phyloP scores from a whole-genome alignment of 768 basidiomycete species.

The Lenzites betulinus region DNA sequence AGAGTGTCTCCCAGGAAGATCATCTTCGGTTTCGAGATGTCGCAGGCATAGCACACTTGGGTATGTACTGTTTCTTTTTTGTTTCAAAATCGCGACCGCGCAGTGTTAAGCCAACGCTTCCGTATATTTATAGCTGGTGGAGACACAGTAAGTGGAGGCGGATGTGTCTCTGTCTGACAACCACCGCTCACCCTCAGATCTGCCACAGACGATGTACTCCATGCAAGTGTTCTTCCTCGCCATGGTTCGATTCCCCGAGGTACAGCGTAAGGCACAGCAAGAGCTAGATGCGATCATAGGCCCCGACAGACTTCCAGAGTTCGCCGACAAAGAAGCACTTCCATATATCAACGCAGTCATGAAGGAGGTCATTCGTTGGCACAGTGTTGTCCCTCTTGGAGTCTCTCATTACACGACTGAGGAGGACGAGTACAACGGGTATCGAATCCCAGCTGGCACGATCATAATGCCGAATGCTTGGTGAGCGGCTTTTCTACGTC shows the following conservation, averaged over 20 bases:
- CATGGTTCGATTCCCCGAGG: conserved; percentile 27
- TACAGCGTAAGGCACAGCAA: conserved; percentile 28
- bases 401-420: conserved; percentile 12
- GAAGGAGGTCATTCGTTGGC: conserved; percentile 28
- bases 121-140: conserved; percentile 2
- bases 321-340: conserved; percentile 17
- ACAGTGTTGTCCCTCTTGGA: conserved; percentile 23
- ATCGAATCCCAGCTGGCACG: conserved; percentile 30
- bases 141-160: neutral
- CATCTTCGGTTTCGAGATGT: neutral
- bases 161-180: neutral
- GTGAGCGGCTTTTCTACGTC: neutral
- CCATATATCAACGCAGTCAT: conserved; percentile 26
- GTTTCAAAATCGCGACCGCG: too few species aligned
- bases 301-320: conserved; percentile 25
- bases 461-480: conserved; percentile 31
- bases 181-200: neutral
- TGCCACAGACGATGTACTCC: conserved; percentile 30
- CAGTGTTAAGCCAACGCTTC: too few species aligned
- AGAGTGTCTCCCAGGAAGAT: conserved; percentile 8
- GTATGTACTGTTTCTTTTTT: neutral
- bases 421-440: conserved; percentile 32
- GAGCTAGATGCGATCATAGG: conserved; percentile 31
- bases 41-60: conserved; percentile 3
- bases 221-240: conserved; percentile 32